phyloP scores from a whole-genome alignment of 2,329 filamentous ascomycete genomes.

The Colletotrichum limetticola region DNA sequence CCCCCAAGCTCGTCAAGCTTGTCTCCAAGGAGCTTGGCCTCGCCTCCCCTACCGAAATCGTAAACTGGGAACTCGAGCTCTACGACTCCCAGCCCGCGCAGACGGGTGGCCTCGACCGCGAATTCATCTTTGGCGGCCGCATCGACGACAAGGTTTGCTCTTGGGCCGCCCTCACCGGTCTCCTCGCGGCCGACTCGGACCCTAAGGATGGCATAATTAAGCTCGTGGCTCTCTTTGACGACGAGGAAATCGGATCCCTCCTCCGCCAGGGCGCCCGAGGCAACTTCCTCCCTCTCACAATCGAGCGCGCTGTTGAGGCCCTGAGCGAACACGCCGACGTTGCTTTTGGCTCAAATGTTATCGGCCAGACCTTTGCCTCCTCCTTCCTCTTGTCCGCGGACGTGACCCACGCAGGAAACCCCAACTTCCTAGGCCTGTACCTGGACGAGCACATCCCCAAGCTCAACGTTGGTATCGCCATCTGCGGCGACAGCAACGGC shows the following conservation, averaged over 20 bases:
- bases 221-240: constrained; percentile 93
- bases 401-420: constrained; percentile 93
- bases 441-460: constrained; percentile 86
- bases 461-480: constrained; percentile 86
- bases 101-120: constrained; percentile 85
- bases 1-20: constrained; percentile 83
- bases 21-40: constrained; percentile 85
- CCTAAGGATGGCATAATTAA: constrained; percentile 78
- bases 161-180: constrained; percentile 87
- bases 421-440: constrained; percentile 89
- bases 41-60: constrained; percentile 76
- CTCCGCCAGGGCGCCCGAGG: constrained; percentile 89
- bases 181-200: constrained; percentile 73
- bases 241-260: constrained; percentile 94
- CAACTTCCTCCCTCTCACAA: constrained; percentile 85
- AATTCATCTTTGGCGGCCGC: constrained; percentile 94
- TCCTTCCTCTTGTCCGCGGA: constrained; percentile 94
- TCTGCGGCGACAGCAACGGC: constrained; percentile 87
- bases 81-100: constrained; percentile 90
- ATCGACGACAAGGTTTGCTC: constrained; percentile 99
- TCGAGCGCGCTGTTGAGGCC: constrained; percentile 84
- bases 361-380: constrained; percentile 87
- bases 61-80: constrained; percentile 98
- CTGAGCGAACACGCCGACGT: constrained; percentile 61
- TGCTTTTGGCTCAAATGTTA: constrained; percentile 66